phyloP scores from a whole-genome alignment of 306 rosid genomes.

The Lathyrus tuberosus region DNA sequence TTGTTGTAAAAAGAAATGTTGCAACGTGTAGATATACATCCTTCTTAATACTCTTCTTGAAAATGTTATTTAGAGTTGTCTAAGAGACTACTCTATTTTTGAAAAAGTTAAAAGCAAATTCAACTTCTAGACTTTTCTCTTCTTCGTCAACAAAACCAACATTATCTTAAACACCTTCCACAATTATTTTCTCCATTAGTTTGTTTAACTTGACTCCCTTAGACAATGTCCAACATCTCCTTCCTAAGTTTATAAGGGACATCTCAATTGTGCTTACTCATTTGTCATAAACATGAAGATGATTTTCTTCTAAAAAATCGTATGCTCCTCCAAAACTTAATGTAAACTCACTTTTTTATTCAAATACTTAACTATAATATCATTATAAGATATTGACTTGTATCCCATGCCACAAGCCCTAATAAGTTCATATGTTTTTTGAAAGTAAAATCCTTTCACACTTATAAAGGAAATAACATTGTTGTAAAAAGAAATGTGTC shows the following conservation, averaged over 20 bases:
- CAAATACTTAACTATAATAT: not conserved
- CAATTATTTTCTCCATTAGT: too few species aligned
- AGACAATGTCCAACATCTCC: too few species aligned
- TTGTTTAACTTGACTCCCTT: too few species aligned
- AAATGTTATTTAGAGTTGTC: not conserved
- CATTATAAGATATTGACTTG: not conserved
- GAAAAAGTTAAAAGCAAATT: not conserved
- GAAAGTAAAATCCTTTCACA: not conserved
- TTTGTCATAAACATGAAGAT: too few species aligned
- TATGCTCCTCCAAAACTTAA: not conserved
- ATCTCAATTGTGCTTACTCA: too few species aligned
- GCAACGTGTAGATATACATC: not conserved
- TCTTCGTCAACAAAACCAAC: not conserved
- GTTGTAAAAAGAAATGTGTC: not conserved
- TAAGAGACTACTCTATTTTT: not conserved
- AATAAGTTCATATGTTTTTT: not conserved
- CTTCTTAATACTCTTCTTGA: not conserved
- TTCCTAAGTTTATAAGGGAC: too few species aligned
- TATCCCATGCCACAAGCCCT: not conserved
- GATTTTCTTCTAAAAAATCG: not conserved
- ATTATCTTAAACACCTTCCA: not conserved
- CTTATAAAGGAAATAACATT: not conserved
- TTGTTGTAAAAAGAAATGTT: not conserved
- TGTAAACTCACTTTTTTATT: not conserved
- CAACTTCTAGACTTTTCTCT: not conserved